A percentile compares a stretch with the other conserved stretches of the same genome.
Evolutionary conservation across 2,329 filamentous ascomycete genomes (phyloP).

Genomic region (Venturia pyrina): DNA sequence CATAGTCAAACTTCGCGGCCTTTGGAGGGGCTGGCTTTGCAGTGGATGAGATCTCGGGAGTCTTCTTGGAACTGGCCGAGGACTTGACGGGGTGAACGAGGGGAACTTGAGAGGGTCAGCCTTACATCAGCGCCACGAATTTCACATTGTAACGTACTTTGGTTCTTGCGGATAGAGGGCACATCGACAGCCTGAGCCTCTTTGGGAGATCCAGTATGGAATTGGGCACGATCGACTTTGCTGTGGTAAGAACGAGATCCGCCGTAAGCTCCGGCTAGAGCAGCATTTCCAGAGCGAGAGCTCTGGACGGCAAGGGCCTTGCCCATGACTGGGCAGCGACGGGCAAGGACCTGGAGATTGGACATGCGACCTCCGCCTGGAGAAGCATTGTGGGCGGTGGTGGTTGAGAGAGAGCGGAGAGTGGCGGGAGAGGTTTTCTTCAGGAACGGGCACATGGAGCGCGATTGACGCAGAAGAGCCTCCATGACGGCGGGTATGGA

Average conservation of each 20-base stretch:
- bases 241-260: conserved; percentile 39
- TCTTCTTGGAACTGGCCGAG: conserved; percentile 14
- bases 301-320: conserved; percentile 86
- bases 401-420: conserved; percentile 76
- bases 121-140: not conserved
- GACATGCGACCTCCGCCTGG: conserved; percentile 89
- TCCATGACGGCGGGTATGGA: conserved; percentile 54
- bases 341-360: conserved; percentile 87
- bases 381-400: conserved; percentile 55
- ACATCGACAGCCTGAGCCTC: conserved; percentile 69
- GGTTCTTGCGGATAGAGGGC: conserved; percentile 38
- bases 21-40: conserved; percentile 39
- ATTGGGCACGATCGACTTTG: conserved; percentile 52
- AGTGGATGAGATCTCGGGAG: conserved; percentile 19
- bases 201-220: conserved; percentile 72
- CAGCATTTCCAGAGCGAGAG: conserved; percentile 36
- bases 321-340: conserved; percentile 97
- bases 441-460: conserved; percentile 94
- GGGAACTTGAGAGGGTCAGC: not conserved
- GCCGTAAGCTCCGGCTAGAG: conserved; percentile 39
- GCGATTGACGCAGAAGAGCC: conserved; percentile 86
- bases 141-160: conserved; percentile 29
- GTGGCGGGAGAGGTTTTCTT: conserved; percentile 88
- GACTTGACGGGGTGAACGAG: conserved; percentile 17
- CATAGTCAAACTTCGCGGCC: conserved; percentile 70